Evolutionary conservation across 2,329 filamentous ascomycete species (phyloP).

Genomic region (Anisogramma anomala): DNA sequence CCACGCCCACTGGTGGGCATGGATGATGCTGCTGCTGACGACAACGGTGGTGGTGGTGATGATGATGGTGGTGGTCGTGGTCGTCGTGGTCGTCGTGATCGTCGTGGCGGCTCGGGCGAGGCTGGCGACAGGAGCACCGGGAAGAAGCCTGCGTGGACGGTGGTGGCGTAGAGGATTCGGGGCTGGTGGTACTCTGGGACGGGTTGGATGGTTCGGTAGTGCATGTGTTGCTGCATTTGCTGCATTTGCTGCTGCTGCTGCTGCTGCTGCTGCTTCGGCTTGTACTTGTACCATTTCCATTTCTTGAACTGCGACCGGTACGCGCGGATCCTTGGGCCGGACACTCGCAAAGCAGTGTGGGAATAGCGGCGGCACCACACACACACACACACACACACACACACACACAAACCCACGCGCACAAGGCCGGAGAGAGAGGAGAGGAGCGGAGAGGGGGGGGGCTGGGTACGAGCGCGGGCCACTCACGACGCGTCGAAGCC

Average conservation of each 20-base stretch:
- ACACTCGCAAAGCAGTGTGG: background rate
- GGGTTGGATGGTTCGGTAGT: background rate
- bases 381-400: too few relatives aligned
- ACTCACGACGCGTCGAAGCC: slow-evolving; percentile 32
- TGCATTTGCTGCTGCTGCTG: background rate
- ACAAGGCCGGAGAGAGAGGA: too few relatives aligned
- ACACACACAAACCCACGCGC: too few relatives aligned
- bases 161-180: background rate
- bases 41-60: too few relatives aligned
- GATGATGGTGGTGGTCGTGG: too few relatives aligned
- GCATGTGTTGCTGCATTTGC: background rate
- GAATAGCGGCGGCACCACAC: too few relatives aligned
- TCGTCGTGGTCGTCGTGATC: too few relatives aligned
- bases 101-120: background rate
- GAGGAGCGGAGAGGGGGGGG: slow-evolving; percentile 1
- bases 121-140: background rate
- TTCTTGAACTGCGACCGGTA: slow-evolving; percentile 36
- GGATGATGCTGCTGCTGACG: too few relatives aligned
- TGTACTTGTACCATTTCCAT: slow-evolving; percentile 38
- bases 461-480: background rate
- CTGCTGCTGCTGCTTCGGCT: slow-evolving; percentile 9
- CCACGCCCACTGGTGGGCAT: too few relatives aligned
- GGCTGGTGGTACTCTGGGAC: background rate
- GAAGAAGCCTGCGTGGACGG: background rate
- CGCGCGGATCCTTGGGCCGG: slow-evolving; percentile 27